Evolutionary conservation across 1,139 yeast species (phyloP), one percentile per base, ranked within the genome.

Genomic region (Dujonia santamariae): DNA sequence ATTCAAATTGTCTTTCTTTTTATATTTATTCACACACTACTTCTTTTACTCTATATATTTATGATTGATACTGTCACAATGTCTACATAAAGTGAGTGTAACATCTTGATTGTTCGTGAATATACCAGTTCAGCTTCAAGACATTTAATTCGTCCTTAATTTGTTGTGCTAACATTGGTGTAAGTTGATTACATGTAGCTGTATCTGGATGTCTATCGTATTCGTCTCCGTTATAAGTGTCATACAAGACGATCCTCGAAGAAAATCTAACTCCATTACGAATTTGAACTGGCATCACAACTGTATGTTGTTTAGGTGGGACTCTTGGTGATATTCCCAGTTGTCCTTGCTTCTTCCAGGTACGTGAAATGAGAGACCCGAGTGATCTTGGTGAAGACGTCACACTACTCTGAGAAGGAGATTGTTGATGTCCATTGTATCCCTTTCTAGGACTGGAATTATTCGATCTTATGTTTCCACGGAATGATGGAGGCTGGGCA

Each of bases 181-280:
- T 90, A 57, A 90, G 68, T 53, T 84, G 88, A 59, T 90, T 88
- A 63, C 97, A 90, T 1, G 97, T 88, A 4, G 96, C 95, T 28
- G 83, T 72, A 45, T 88, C 97, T 0, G 97, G 97, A 44, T 84
- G 88, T 49, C 98, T 78, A 56, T 92, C 97, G 55, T 92, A 92
- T 46, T 86, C 96, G 13, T 76, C 80, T 31, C 83, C 81, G 41
- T 84, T 76, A 56, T 85, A 88, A 0, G 97, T 92, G 43, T 88
- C 96, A 58, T 82, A 92, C 32, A 92, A 72, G 9, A 87, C 76
- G 44, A 92, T 86, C 48, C 88, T 72, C 1, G 95, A 82, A 3
- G 95, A 83, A 57, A 92, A 92, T 31, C 78, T 62, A n/a, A 92
- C 95, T 12, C 64, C 61, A 25, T 22, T 22, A 8, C 13, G 23